phyloP scores from a whole-genome alignment of 371 early-diverging fungal genomes.

The Batkoa obscura region DNA sequence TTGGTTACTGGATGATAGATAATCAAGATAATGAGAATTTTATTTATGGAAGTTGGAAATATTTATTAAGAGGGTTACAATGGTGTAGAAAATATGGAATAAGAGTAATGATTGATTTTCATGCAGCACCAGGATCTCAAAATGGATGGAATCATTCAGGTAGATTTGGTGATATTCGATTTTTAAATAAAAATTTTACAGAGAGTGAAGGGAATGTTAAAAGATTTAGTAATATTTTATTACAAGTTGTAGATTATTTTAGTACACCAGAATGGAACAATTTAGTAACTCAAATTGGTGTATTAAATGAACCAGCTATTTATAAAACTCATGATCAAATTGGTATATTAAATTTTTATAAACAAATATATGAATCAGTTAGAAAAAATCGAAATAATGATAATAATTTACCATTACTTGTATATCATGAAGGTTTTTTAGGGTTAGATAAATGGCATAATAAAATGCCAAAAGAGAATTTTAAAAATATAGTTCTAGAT shows the following conservation, averaged over 20 bases:
- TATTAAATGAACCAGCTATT: conserved; percentile 23
- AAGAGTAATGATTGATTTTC: conserved; percentile 37
- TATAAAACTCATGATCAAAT: conserved; percentile 7
- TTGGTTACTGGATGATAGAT: conserved; percentile 22
- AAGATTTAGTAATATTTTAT: conserved; percentile 10
- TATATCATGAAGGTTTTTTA: conserved; percentile 15
- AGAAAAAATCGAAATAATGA: not conserved
- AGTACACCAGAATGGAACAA: conserved; percentile 19
- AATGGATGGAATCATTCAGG: conserved; percentile 32
- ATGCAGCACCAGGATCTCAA: conserved; percentile 39
- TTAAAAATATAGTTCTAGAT: conserved; percentile 7
- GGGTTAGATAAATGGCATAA: conserved; percentile 12
- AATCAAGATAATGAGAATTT: conserved; percentile 8
- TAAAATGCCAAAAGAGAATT: conserved; percentile 9
- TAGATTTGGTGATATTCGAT: conserved; percentile 1
- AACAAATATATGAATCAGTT: conserved; percentile 6
- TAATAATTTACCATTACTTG: conserved; percentile 7
- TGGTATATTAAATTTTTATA: conserved; percentile 13
- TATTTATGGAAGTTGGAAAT: conserved; percentile 9
- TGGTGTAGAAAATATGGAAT: conserved; percentile 29
- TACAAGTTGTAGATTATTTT: conserved; percentile 9
- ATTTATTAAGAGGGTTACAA: conserved; percentile 22
- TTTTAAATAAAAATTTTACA: conserved; percentile 6
- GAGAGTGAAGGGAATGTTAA: conserved; percentile 8
- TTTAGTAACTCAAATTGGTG: conserved; percentile 28